phyloP scores from a whole-genome alignment of 2,329 filamentous ascomycete genomes.

The Botrytis medusae region DNA sequence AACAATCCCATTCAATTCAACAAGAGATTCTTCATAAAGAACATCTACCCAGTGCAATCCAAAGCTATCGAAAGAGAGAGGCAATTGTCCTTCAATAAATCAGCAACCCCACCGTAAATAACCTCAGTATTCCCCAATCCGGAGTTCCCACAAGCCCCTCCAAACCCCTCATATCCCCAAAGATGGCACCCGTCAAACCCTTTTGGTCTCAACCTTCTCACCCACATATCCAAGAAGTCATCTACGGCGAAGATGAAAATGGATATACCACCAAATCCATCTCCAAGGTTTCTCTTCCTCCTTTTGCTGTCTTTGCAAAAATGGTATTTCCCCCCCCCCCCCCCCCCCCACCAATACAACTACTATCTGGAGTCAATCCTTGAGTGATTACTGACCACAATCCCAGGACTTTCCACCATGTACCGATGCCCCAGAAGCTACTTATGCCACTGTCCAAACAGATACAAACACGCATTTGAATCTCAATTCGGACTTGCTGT shows the following conservation, averaged over 20 bases:
- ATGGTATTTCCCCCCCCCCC: conserved; percentile 41
- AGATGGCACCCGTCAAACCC: conserved; percentile 56
- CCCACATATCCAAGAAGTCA: conserved; percentile 56
- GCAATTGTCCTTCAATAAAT: not conserved
- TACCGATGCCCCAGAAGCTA: conserved; percentile 53
- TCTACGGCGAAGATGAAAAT: conserved; percentile 48
- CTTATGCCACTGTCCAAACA: conserved; percentile 65
- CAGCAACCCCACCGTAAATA: not conserved
- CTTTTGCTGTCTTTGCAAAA: conserved; percentile 66
- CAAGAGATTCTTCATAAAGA: not conserved
- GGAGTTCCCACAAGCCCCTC: too few relatives aligned
- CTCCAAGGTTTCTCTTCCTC: conserved; percentile 54
- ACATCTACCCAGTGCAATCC: not conserved
- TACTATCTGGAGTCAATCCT: not conserved
- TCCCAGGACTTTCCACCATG: conserved; percentile 57
- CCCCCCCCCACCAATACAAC: not conserved
- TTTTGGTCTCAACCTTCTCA: conserved; percentile 63
- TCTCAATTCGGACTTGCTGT: conserved; percentile 65
- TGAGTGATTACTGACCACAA: not conserved
- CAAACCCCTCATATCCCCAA: not conserved
- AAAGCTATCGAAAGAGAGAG: not conserved
- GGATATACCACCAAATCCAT: conserved; percentile 59
- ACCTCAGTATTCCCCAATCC: not conserved
- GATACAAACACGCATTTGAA: conserved; percentile 56
- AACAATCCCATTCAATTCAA: not conserved